Percentiles rank a stretch among this genome's conserved stretches.
Conservation (phyloP, 208 protist species). For the Acanthamoeba divionensis region DNA sequence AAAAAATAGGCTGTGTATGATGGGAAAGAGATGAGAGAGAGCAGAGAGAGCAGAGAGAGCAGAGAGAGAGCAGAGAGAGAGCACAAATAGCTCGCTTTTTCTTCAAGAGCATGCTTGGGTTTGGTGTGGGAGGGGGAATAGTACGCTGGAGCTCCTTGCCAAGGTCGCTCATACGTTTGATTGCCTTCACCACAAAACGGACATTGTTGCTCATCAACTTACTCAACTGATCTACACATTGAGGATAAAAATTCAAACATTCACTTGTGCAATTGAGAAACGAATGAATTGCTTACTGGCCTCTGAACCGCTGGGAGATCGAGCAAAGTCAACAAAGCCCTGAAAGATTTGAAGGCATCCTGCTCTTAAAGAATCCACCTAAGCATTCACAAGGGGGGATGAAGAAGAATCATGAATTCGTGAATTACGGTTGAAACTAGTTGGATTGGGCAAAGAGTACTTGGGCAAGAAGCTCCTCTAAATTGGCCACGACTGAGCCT, state of each 20-base stretch:
- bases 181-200: neutral
- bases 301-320: neutral
- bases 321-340: neutral
- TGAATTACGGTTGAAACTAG: neutral
- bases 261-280: too few relatives aligned
- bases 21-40: neutral
- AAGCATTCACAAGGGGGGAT: neutral
- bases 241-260: neutral
- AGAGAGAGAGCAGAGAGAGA: neutral
- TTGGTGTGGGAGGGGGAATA: neutral
- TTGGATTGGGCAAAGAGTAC: neutral
- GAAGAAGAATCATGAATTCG: neutral
- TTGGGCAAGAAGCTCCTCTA: constrained; percentile 33
- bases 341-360: constrained; percentile 14
- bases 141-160: constrained; percentile 13
- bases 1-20: neutral
- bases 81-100: neutral
- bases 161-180: neutral
- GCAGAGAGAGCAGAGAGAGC: neutral
- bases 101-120: neutral
- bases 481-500: neutral
- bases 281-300: too few relatives aligned
- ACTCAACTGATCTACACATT: neutral
- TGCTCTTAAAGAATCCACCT: neutral
- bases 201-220: constrained; percentile 4